These are phyloP conservation scores for Magnusiomyces magnusii DNA, from an alignment of 1,139 yeast genomes.

Conservation along the genomic window DNA sequence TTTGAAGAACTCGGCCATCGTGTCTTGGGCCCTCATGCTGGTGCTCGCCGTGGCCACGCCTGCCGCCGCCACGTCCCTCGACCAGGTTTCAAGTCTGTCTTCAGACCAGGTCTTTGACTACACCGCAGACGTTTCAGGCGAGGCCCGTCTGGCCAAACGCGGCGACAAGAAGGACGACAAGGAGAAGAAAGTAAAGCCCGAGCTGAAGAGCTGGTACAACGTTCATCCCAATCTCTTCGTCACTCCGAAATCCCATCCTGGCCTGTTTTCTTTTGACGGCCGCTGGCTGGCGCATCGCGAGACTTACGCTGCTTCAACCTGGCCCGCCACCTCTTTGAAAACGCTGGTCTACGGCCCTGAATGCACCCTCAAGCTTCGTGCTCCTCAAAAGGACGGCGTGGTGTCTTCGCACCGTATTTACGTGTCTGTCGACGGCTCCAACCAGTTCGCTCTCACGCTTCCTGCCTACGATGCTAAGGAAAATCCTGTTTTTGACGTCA, in stretches of 20 bases:
- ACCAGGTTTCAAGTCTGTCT: too few relatives aligned
- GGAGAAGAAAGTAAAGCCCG: not conserved
- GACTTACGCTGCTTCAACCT: slow-evolving; percentile 15
- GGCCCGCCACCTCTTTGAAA: slow-evolving; percentile 18
- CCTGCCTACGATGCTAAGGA: slow-evolving; percentile 16
- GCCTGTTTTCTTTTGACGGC: slow-evolving; percentile 17
- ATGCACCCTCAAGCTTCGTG: slow-evolving; percentile 12
- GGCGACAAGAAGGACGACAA: too few relatives aligned
- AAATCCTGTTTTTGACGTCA: slow-evolving; percentile 14
- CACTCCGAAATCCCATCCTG: slow-evolving; percentile 15
- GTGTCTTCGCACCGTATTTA: slow-evolving; percentile 8
- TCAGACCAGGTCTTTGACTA: too few relatives aligned
- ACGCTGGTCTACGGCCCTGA: slow-evolving; percentile 17
- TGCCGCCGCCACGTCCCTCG: too few relatives aligned
- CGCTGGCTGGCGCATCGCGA: slow-evolving; percentile 22
- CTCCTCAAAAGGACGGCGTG: slow-evolving; percentile 9
- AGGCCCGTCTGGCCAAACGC: too few relatives aligned
- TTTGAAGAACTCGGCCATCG: too few relatives aligned
- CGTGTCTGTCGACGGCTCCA: slow-evolving; percentile 13
- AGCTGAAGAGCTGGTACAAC: slow-evolving; percentile 3
- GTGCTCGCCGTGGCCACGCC: too few relatives aligned
- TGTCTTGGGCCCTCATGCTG: too few relatives aligned
- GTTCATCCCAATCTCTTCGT: slow-evolving; percentile 12
- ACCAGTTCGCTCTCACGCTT: slow-evolving; percentile 10
- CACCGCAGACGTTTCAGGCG: too few relatives aligned